These are phyloP conservation scores for Lablab purpureus DNA, from an alignment of 306 rosid species.

Conservation along the genomic window DNA sequence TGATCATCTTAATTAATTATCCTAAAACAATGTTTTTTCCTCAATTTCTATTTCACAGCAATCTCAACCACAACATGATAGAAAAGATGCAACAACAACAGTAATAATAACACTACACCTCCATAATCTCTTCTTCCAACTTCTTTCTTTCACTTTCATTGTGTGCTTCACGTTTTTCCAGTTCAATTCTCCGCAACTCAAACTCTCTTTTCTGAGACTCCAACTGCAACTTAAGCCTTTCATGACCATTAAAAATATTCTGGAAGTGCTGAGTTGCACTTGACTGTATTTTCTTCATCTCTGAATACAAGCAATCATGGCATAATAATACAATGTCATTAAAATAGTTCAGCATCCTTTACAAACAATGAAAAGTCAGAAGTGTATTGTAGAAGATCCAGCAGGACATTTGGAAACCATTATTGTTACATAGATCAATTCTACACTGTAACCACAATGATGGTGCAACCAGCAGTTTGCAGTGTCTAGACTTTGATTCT, in stretches of 20 bases:
- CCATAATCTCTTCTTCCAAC: conserved; percentile 78
- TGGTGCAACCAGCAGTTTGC: conserved; percentile 26
- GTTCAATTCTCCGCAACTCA: conserved; percentile 69
- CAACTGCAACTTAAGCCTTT: conserved; percentile 77
- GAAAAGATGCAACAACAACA: conserved; percentile 49
- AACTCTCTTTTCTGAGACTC: conserved; percentile 85
- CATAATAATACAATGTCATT: conserved; percentile 34
- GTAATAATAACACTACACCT: conserved; percentile 60
- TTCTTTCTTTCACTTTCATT: conserved; percentile 84
- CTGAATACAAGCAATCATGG: conserved; percentile 57
- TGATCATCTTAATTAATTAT: background rate
- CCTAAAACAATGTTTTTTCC: conserved; percentile 12
- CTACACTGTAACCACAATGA: background rate
- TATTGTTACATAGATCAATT: background rate
- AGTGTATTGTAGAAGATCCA: conserved; percentile 41
- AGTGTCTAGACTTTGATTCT: conserved; percentile 34
- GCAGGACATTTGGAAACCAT: conserved; percentile 23
- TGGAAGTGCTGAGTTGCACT: conserved; percentile 91
- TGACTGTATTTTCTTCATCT: conserved; percentile 76
- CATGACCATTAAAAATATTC: conserved; percentile 80
- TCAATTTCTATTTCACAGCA: conserved; percentile 28
- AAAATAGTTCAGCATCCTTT: conserved; percentile 34
- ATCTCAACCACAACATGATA: conserved; percentile 38
- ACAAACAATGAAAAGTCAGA: conserved; percentile 28
- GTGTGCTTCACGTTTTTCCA: conserved; percentile 88